Conservation (phyloP, 2,329 filamentous ascomycete species). For the Fusarium protoensiforme region DNA sequence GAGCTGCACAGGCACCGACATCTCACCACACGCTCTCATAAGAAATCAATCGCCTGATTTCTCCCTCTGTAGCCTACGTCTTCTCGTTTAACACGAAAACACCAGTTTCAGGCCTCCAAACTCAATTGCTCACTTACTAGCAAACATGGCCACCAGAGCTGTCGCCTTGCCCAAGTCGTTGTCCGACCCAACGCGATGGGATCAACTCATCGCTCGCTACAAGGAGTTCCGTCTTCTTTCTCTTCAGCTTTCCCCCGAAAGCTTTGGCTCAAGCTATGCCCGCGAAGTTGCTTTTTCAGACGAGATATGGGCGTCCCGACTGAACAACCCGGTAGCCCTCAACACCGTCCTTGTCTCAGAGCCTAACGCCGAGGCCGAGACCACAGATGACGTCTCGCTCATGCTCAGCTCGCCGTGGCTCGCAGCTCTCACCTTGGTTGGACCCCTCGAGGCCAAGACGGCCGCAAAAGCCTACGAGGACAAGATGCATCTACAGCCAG, state of each 20-base stretch:
- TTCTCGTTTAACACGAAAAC: neutral
- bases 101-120: neutral
- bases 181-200: neutral
- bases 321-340: conserved; percentile 5
- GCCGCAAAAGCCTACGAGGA: neutral
- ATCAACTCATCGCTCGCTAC: conserved; percentile 1
- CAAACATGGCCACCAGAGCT: neutral
- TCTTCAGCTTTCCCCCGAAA: conserved; percentile 14
- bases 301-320: conserved; percentile 4
- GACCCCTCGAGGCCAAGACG: conserved; percentile 8
- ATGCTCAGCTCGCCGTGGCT: conserved; percentile 16
- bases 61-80: neutral
- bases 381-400: neutral
- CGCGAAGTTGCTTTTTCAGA: neutral
- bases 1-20: neutral
- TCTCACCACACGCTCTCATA: neutral
- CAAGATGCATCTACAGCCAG: neutral
- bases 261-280: conserved; percentile 22
- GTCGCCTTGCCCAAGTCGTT: neutral
- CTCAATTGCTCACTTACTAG: neutral
- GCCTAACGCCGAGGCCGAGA: neutral
- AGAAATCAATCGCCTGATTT: neutral
- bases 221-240: conserved; percentile 21
- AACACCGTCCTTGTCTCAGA: neutral
- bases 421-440: conserved; percentile 14